Base-by-base conservation (phyloP, 805 yeast species). In the Lipomyces chichibuensis region DNA sequence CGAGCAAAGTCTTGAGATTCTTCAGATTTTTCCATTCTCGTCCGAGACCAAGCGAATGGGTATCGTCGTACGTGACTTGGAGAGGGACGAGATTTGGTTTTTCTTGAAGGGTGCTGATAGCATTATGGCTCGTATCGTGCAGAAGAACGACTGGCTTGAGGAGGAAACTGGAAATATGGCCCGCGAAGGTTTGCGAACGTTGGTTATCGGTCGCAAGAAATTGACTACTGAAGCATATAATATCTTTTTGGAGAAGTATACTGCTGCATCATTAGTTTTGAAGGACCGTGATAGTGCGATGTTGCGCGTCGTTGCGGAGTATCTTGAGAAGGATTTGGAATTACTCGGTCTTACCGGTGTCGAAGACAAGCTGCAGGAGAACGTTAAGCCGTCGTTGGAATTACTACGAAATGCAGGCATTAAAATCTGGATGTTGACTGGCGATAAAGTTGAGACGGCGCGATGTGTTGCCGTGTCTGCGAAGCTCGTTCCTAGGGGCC, bases 101-200 rank as follows among this genome's bases (percentile, higher is more conserved):
- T 81, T 89, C 76, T 85, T 90, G 74, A 95, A 95, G 76, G 99
- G 99, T 69, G 99, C 99, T 2, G 99, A 95, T 77, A 88, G 96
- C 0, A 97, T 92, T 5, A 95, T 95, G 97, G 78, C 85, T 17
- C 83, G 81, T 29, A 90, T 94, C 68, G 98, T 95, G 13, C 89
- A 87, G 72, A 84, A 84, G 52, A 92, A 88, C 75, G 98, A 94
- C 76, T 95, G 99, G 99, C 80, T 95, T 32, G 99, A 96, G 66
- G 99, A 95, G 79, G 99, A 95, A 78, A 92, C 97, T 0, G 88
- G 92, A 23, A 95, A 95, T 74, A 92, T 95, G 98, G 98, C 99
- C 0, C 87, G 99, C 69, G 99, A 95, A 80, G 99, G 99, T 20
- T 83, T 95, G 70, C 86, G 99, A 75, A 95, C 99, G 0, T 83